Evolutionary conservation across 208 protist species (phyloP).

Genomic region (Acanthamoeba rhysodes): DNA sequence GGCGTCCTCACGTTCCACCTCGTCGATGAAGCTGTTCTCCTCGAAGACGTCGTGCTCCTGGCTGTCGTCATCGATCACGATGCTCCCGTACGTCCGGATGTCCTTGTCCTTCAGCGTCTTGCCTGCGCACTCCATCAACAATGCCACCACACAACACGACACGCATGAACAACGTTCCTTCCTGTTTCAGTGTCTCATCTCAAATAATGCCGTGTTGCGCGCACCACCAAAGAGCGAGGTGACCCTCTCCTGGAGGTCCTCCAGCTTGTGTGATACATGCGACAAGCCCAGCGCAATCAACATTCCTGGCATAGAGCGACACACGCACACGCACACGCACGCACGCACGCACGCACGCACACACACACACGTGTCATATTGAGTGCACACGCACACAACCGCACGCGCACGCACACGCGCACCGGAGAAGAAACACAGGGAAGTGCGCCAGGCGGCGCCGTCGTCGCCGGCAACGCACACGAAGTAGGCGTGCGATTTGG

Average conservation of each 20-base stretch:
- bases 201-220: too few species aligned
- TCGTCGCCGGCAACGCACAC: constrained; percentile 57
- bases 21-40: constrained; percentile 1
- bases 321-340: background rate
- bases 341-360: too few species aligned
- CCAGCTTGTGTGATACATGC: background rate
- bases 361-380: too few species aligned
- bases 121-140: background rate
- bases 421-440: constrained; percentile 78
- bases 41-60: background rate
- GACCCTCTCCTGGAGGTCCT: constrained; percentile 28
- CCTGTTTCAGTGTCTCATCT: background rate
- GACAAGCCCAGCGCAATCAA: background rate
- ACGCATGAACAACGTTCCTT: background rate
- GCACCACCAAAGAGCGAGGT: background rate
- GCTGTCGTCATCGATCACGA: background rate
- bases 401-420: background rate
- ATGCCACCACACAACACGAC: too few species aligned
- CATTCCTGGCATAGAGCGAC: background rate
- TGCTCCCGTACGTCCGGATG: constrained; percentile 7
- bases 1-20: background rate
- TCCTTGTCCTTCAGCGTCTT: background rate
- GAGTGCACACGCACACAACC: background rate
- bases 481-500: constrained; percentile 67
- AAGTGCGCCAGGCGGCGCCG: background rate